phyloP scores from a whole-genome alignment of 331 rosid species.

The Dryas integrifolia region DNA sequence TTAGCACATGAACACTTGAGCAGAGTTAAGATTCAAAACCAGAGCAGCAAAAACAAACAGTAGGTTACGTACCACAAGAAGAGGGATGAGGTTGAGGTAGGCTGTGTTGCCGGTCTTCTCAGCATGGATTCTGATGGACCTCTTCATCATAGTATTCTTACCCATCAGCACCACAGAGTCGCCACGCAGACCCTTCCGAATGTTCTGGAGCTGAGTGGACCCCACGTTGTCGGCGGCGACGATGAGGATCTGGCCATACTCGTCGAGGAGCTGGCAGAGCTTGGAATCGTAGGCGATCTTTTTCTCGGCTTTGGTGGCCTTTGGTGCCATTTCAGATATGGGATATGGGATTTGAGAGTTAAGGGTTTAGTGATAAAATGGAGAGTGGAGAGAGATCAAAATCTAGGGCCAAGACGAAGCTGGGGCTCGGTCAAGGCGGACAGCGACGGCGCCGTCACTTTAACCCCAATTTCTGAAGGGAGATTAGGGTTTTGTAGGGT shows the following conservation, averaged over 20 bases:
- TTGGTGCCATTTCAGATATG: constrained; percentile 38
- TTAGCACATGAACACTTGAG: neutral
- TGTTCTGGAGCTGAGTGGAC: constrained; percentile 81
- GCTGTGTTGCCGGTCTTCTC: constrained; percentile 65
- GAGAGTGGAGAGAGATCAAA: constrained; percentile 27
- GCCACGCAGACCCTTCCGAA: constrained; percentile 75
- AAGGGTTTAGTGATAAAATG: neutral
- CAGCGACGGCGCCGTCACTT: constrained; percentile 78
- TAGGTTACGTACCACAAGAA: constrained; percentile 51
- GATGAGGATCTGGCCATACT: constrained; percentile 61
- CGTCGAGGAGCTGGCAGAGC: constrained; percentile 69
- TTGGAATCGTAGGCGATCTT: constrained; percentile 70
- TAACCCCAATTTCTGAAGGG: constrained; percentile 45
- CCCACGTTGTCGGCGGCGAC: constrained; percentile 93
- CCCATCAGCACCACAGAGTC: constrained; percentile 92
- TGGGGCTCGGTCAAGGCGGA: constrained; percentile 72
- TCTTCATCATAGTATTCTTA: constrained; percentile 98
- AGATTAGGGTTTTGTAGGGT: neutral
- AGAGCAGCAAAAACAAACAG: neutral
- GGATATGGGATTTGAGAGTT: neutral
- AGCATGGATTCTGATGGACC: constrained; percentile 63
- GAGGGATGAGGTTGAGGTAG: constrained; percentile 75
- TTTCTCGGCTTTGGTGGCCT: constrained; percentile 72
- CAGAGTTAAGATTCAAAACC: neutral
- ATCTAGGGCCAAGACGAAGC: constrained; percentile 83